Base-by-base conservation (phyloP, 768 basidiomycete species). In the Exidia glandulosa region DNA sequence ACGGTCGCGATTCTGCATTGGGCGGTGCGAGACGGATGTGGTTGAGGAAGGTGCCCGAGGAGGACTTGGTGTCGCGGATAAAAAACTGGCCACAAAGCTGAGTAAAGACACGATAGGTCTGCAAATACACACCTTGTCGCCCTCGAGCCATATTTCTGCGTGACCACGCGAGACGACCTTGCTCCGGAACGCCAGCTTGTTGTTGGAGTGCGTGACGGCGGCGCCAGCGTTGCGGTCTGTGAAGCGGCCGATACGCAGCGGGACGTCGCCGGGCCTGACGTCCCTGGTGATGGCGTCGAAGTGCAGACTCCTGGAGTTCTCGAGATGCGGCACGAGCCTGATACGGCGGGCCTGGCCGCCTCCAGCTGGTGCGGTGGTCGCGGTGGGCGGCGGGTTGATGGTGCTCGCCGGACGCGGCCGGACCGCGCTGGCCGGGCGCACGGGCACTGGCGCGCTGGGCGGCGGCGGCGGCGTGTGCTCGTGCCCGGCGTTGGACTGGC, bases 211-310 rank as follows among this genome's bases (percentile, higher is more conserved):
- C 27, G 88, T 81, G 66, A 86, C 84, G 63, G 84, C 81, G 23
- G 60, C 59, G 16, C 83, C 82, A 19, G 82, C 78, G 25, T 66
- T 64, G 59, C 86, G 81, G 69, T 97, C 95, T 1, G 93, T 97
- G 80, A 95, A 97, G 45, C 95, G 83, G 2, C 95, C 95, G 63
- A 98, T 91, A 62, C 91, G 87, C 5, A 98, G 77, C 0, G 86
- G 76, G 0, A 81, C 71, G 63, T 88, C 85, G 61, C 81, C 81
- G 59, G 86, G 80, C 54, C 75, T 76, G 67, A 96, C 80, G 71
- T 96, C 93, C 31, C 94, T 85, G 47, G 82, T 77, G 77, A 97
- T 91, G 63, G 94, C 86, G 57, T 97, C 94, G 75, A 97, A 97
- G 63, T 86, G 84, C 25, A 97, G 84, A 1, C 90, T 88, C 57